Evolutionary conservation across 257 asterid species (phyloP), one percentile per base, ranked within the genome.

Genomic region (Leonotis leonurus): DNA sequence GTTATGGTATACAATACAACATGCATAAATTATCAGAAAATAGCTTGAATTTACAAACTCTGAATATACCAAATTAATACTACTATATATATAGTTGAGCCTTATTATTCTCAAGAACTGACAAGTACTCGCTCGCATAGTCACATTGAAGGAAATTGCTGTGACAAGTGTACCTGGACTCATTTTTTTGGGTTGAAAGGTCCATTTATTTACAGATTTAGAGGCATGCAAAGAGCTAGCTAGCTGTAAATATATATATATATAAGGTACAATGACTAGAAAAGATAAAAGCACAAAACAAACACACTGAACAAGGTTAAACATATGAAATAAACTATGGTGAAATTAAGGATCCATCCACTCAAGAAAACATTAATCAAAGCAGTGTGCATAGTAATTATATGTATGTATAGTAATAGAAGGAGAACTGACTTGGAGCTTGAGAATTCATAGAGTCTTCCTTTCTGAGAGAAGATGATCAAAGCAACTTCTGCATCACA

Each of bases 391-490:
- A 33, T 10, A 33, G 0, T 7, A 32, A 2, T 5, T 5, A 2
- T n/a, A n/a, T n/a, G n/a, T n/a, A n/a, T n/a, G n/a, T n/a, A 48
- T 46, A 40, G 49, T 26, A 18, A 9, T 1, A 39, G 10, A 22
- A 39, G 13, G 3, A 2, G 3, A 4, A 44, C 85, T 45, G 72
- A 88, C 96, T 75, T 74, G 80, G 85, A 75, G 80, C 87, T 88
- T n/a, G 89, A 51, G 65, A 81, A 88, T 50, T 88, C 85, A 46
- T 64, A 74, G 30, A 85, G 85, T 59, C 70, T 79, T 69, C 96
- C 96, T 61, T 75, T 88, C 37, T 83, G 89, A 7, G 96, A 88
- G 81, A 88, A 88, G 69, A 88, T 71, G 53, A 88, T 83, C 71
- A 86, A 56, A 59, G 88, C 86, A 2, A 86, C 81, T 51, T 86